Evolutionary conservation across 345 rosid species (phyloP).

Genomic region (Combretum micranthum): DNA sequence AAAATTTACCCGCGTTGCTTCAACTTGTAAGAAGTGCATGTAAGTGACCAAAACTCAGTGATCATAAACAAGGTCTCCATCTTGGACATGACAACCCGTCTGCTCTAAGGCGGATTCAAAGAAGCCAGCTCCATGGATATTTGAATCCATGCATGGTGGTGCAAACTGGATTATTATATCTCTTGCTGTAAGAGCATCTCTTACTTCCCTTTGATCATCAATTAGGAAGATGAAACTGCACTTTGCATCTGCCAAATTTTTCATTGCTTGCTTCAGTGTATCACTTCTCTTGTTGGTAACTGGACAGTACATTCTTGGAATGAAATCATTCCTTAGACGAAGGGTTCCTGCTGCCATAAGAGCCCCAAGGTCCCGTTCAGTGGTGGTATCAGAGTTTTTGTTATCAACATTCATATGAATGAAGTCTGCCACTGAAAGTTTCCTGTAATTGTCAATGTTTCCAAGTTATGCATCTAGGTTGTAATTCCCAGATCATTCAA

Average conservation of each 20-base stretch:
- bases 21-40: too few relatives aligned
- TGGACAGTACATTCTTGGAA: constrained; percentile 32
- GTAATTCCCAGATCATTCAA: constrained; percentile 4
- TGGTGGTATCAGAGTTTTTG: constrained; percentile 10
- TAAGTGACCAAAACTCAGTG: not conserved
- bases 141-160: constrained; percentile 28
- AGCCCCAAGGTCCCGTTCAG: constrained; percentile 17
- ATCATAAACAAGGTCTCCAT: not conserved
- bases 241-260: constrained; percentile 19
- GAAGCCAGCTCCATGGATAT: constrained; percentile 25
- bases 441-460: constrained; percentile 13
- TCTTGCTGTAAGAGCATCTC: too few relatives aligned
- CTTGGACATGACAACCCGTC: constrained; percentile 1
- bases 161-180: constrained; percentile 28
- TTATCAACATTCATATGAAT: constrained; percentile 17
- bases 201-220: constrained; percentile 13
- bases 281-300: constrained; percentile 19
- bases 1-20: too few relatives aligned
- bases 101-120: not conserved
- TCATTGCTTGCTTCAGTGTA: constrained; percentile 40
- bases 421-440: constrained; percentile 14
- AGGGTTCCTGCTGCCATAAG: constrained; percentile 25
- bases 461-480: too few relatives aligned
- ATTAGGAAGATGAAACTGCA: constrained; percentile 20
- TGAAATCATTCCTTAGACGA: constrained; percentile 15